These are phyloP conservation scores for Solanum hybrid DNA, from an alignment of 305 asterid genomes.

Conservation along the genomic window DNA sequence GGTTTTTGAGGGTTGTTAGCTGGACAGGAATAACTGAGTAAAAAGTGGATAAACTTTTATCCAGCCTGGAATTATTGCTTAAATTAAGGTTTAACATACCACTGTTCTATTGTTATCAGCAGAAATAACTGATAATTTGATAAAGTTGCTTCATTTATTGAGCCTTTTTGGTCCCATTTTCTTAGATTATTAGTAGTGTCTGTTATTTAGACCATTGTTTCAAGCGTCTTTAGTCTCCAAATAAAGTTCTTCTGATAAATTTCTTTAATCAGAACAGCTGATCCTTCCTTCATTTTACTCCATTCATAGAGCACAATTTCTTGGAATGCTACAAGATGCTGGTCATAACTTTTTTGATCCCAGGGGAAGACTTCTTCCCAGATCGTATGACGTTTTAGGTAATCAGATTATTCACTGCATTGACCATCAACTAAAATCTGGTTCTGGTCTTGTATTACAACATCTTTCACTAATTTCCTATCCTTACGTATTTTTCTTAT, in stretches of 20 bases:
- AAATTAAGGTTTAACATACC: neutral
- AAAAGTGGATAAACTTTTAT: neutral
- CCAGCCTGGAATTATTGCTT: neutral
- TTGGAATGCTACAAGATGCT: constrained; percentile 70
- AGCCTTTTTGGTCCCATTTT: neutral
- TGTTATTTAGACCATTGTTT: neutral
- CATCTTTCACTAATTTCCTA: neutral
- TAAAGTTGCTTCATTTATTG: neutral
- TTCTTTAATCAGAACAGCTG: constrained; percentile 11
- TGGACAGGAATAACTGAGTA: neutral
- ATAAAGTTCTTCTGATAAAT: neutral
- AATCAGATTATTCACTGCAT: constrained; percentile 10
- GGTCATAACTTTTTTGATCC: constrained; percentile 72
- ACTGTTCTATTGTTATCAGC: neutral
- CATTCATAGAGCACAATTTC: constrained; percentile 57
- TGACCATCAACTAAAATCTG: neutral
- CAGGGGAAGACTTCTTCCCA: constrained; percentile 81
- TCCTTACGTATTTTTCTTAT: constrained; percentile 12
- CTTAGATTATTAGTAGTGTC: neutral
- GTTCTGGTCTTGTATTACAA: neutral
- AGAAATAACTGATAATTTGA: neutral
- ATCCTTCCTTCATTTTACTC: constrained; percentile 11
- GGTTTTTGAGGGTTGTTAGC: neutral
- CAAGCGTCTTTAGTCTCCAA: neutral
- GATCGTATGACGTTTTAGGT: constrained; percentile 84